These are phyloP conservation scores for Dactylorhiza incarnata DNA, from an alignment of 106 monocot species.

Conservation along the genomic window DNA sequence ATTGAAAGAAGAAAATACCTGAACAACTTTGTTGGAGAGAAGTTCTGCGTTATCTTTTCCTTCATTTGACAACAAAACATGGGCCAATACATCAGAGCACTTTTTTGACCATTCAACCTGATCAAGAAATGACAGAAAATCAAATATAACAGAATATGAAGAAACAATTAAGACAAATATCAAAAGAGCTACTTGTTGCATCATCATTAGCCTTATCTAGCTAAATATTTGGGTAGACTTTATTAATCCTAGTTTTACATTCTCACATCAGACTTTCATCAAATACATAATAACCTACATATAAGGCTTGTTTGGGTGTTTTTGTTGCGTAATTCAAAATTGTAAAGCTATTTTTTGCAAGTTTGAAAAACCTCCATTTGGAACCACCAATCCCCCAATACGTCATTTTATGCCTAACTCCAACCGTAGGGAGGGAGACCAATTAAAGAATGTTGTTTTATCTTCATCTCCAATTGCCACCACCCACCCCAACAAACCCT, in stretches of 20 bases:
- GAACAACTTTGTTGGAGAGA: constrained; percentile 57
- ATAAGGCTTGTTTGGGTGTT: background rate
- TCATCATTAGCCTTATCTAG: background rate
- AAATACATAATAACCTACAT: background rate
- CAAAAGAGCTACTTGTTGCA: background rate
- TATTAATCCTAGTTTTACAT: too few relatives aligned
- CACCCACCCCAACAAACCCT: too few relatives aligned
- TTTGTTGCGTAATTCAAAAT: too few relatives aligned
- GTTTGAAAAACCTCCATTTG: too few relatives aligned
- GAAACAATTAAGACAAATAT: constrained; percentile 1
- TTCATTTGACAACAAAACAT: constrained; percentile 36
- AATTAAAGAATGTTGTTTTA: too few relatives aligned
- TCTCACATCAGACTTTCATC: too few relatives aligned
- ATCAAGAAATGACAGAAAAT: constrained; percentile 6
- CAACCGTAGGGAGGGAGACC: too few relatives aligned
- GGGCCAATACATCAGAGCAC: constrained; percentile 51
- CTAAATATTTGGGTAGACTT: too few relatives aligned
- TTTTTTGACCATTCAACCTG: constrained; percentile 84
- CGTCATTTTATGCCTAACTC: too few relatives aligned
- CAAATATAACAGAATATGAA: background rate
- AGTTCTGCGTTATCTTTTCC: constrained; percentile 60
- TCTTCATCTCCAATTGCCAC: too few relatives aligned
- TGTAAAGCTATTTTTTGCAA: too few relatives aligned
- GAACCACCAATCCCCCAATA: too few relatives aligned
- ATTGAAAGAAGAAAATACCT: constrained; percentile 28